Base-by-base conservation (phyloP, 1,284 basidiomycete genomes). In the Puccinia polysora region DNA sequence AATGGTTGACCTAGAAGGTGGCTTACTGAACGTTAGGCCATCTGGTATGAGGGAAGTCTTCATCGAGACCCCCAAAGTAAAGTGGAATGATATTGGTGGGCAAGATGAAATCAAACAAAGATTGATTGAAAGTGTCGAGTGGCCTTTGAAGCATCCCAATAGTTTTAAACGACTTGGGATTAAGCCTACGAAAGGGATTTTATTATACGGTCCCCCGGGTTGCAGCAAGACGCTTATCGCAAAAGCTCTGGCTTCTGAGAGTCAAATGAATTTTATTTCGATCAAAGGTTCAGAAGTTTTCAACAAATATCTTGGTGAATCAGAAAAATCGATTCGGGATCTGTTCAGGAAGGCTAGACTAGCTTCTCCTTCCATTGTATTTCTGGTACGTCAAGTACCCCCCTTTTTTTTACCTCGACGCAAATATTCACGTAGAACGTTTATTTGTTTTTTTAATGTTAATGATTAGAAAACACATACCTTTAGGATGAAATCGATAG, bases 401-500 rank as follows among this genome's bases (percentile, higher is more conserved):
- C 23, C 20, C 28, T 30, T 36, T 55, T 32, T 40, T 36, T 25
- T 18, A 40, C 49, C 20, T 23, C 20, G 40, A 8, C 63, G 25
- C 28, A 55, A 62, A 20, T 23, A 23, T n/a, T n/a, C n/a, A n/a
- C n/a, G n/a, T n/a, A n/a, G n/a, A 30, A 32, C 40, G 20, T 14
- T 0, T 40, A 23, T 4, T 34, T 23, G 4, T 20, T 43, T 32
- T 15, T 7, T 55, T n/a, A n/a, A n/a, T n/a, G n/a, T n/a, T n/a
- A n/a, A n/a, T n/a, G n/a, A n/a, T n/a, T n/a, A n/a, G n/a, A n/a
- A n/a, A n/a, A n/a, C n/a, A n/a, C n/a, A n/a, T n/a, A n/a, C n/a
- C n/a, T n/a, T 18, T 77, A 96, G 93, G 96, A 99, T 79, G 96
- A 98, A 81, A 91, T 99, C 62, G 96, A 99, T 78, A 93, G 94